phyloP scores from a whole-genome alignment of 164 flowering plant species.

The Echeveria elegans region DNA sequence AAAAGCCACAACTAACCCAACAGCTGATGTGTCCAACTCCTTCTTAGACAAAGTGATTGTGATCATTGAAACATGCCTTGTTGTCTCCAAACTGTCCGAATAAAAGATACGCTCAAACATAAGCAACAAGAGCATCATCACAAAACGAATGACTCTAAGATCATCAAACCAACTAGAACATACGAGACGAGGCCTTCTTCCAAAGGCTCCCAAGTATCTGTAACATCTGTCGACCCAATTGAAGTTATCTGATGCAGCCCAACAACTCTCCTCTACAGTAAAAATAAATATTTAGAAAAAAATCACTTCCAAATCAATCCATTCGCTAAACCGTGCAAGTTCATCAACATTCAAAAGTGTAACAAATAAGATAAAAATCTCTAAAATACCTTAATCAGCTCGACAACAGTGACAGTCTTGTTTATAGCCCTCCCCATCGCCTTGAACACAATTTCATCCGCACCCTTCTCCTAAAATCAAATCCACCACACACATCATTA shows the following conservation, averaged over 20 bases:
- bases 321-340: too few species aligned
- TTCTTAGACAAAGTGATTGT: conserved; percentile 65
- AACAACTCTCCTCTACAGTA: conserved; percentile 68
- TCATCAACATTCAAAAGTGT: too few species aligned
- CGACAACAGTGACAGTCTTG: conserved; percentile 80
- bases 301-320: neutral
- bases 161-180: neutral
- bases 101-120: neutral
- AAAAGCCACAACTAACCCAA: conserved; percentile 48
- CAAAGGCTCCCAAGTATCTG: conserved; percentile 81
- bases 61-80: conserved; percentile 92
- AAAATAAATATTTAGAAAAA: too few species aligned
- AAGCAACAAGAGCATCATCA: neutral
- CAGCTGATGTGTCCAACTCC: conserved; percentile 44
- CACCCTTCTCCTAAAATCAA: conserved; percentile 55
- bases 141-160: too few species aligned
- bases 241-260: conserved; percentile 81
- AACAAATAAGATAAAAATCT: too few species aligned
- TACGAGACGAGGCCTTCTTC: conserved; percentile 92
- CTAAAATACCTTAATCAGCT: conserved; percentile 55
- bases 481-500: neutral
- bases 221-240: conserved; percentile 73
- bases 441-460: conserved; percentile 69
- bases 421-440: conserved; percentile 95
- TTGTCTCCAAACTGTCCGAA: conserved; percentile 13